Percentiles rank a stretch among this genome's conserved stretches.
Evolutionary conservation across 2,329 filamentous ascomycete species (phyloP).

Genomic region (Eutypa lata): DNA sequence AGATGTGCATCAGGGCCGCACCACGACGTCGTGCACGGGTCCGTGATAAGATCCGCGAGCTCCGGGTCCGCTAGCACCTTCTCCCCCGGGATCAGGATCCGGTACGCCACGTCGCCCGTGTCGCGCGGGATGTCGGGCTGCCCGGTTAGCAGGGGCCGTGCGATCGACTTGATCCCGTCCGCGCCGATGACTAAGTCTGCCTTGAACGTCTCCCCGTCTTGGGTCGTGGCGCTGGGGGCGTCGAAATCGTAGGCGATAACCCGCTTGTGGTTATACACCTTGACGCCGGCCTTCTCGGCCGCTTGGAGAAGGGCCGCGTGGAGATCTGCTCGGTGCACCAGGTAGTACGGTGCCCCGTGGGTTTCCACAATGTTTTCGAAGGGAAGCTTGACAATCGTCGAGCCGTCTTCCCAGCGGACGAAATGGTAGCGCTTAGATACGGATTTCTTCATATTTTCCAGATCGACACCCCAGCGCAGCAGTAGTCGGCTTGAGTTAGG

Average conservation of each 20-base stretch:
- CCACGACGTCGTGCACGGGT: constrained; percentile 31
- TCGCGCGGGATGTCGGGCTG: constrained; percentile 21
- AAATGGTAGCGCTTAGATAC: constrained; percentile 21
- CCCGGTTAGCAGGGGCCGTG: constrained; percentile 21
- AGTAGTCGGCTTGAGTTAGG: constrained; percentile 30
- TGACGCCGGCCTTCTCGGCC: constrained; percentile 21
- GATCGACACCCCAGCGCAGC: constrained; percentile 27
- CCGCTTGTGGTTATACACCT: constrained; percentile 19
- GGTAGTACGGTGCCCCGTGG: constrained; percentile 30
- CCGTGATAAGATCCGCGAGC: constrained; percentile 21
- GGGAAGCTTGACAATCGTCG: constrained; percentile 18
- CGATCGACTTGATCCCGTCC: constrained; percentile 24
- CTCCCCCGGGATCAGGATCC: constrained; percentile 27
- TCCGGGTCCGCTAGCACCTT: constrained; percentile 23
- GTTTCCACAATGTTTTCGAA: constrained; percentile 18
- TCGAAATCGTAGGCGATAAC: constrained; percentile 22
- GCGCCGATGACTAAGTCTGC: constrained; percentile 20
- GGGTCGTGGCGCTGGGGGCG: constrained; percentile 14
- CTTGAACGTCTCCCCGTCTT: constrained; percentile 15
- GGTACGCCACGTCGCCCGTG: constrained; percentile 34
- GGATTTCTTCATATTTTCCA: constrained; percentile 24
- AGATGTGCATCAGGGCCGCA: constrained; percentile 30
- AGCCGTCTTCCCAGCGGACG: constrained; percentile 23
- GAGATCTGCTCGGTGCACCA: constrained; percentile 34
- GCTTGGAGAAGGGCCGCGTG: constrained; percentile 28